Evolutionary conservation across 257 asterid species (phyloP).

Genomic region (Solanum chiquidenum): DNA sequence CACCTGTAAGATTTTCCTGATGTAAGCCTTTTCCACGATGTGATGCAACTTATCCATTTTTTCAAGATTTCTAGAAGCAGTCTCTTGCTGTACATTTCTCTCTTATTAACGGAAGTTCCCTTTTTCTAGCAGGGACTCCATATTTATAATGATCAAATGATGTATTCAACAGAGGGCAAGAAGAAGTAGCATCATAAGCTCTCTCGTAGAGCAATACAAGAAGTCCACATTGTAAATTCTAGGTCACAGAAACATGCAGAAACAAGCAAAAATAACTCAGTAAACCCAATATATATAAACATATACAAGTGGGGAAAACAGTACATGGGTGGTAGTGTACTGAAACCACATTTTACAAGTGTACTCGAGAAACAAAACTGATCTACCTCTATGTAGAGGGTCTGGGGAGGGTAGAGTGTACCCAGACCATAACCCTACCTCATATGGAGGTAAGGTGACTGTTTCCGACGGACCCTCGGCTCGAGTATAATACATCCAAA

Average conservation of each 20-base stretch:
- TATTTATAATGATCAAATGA: not conserved
- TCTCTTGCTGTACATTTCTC: not conserved
- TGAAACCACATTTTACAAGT: not conserved
- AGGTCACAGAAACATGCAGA: not conserved
- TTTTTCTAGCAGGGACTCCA: not conserved
- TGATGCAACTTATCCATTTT: not conserved
- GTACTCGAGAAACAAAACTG: not conserved
- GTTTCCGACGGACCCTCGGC: not conserved
- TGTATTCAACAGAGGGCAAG: not conserved
- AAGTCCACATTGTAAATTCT: not conserved
- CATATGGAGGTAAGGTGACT: not conserved
- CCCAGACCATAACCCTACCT: not conserved
- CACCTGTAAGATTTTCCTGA: not conserved
- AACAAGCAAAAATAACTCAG: not conserved
- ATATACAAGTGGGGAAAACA: not conserved
- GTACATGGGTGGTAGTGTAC: not conserved
- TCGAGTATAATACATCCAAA: not conserved
- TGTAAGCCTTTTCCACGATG: not conserved
- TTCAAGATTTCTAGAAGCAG: not conserved
- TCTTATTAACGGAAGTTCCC: not conserved
- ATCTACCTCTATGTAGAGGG: not conserved
- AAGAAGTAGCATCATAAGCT: not conserved
- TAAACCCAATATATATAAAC: not conserved
- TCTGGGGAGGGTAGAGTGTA: not conserved
- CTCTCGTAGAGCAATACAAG: not conserved